Conservation (phyloP, 169 alveolate species). For the Condylostoma magnum region DNA sequence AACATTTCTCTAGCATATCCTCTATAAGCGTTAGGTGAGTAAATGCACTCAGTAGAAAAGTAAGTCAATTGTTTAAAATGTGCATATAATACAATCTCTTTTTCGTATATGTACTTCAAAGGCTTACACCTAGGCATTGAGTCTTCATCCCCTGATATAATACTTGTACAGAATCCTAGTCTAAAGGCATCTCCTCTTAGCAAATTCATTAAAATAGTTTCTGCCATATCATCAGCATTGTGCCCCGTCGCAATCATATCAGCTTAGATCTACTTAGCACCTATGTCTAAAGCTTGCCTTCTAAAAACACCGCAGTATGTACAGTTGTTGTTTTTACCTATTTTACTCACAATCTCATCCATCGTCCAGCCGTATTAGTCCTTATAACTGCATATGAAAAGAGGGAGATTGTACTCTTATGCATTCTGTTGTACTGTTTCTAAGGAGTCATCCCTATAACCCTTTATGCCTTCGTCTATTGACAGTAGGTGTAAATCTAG, state of each 20-base stretch:
- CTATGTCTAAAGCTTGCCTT: conserved; percentile 95
- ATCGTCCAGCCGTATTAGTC: conserved; percentile 94
- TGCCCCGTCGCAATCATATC: conserved; percentile 97
- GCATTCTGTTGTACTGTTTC: conserved; percentile 89
- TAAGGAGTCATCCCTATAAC: conserved; percentile 96
- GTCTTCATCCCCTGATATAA: conserved; percentile 64
- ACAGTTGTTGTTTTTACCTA: conserved; percentile 92
- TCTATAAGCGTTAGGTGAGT: conserved; percentile 96
- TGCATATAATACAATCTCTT: conserved; percentile 97
- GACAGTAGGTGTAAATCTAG: conserved; percentile 90
- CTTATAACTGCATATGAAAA: conserved; percentile 86
- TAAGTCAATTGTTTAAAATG: conserved; percentile 90
- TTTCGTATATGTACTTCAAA: conserved; percentile 92
- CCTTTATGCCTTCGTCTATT: conserved; percentile 98
- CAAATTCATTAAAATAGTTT: conserved; percentile 95
- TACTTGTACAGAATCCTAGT: conserved; percentile 83
- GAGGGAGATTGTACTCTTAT: conserved; percentile 84
- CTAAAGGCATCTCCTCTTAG: conserved; percentile 95
- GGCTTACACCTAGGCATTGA: conserved; percentile 93
- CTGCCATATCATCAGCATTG: conserved; percentile 98
- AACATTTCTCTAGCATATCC: conserved; percentile 95
- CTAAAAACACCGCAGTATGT: conserved; percentile 98
- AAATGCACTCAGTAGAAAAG: conserved; percentile 97
- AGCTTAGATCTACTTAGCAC: conserved; percentile 90
- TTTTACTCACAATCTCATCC: conserved; percentile 95